These are phyloP conservation scores for Vicia sativa DNA, from an alignment of 306 rosid species.

Conservation along the genomic window DNA sequence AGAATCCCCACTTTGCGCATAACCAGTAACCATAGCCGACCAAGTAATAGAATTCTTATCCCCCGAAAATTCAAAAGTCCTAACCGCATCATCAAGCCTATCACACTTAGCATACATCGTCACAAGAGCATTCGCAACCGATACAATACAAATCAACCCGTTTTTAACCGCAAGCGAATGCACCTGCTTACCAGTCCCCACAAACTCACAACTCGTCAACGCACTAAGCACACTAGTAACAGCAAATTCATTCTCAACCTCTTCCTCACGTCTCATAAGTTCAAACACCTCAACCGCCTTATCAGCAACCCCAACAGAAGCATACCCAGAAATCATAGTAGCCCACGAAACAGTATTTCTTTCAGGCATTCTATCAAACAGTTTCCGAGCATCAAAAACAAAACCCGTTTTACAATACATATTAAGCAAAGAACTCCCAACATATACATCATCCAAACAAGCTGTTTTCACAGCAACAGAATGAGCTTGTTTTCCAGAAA, in stretches of 20 bases:
- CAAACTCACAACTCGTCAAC: conserved; percentile 40
- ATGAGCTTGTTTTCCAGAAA: conserved; percentile 56
- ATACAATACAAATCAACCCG: conserved; percentile 61
- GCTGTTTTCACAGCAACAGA: conserved; percentile 56
- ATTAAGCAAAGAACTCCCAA: conserved; percentile 69
- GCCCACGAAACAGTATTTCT: conserved; percentile 82
- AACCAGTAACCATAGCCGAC: conserved; percentile 88
- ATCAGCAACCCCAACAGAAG: conserved; percentile 42
- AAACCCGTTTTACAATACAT: conserved; percentile 65
- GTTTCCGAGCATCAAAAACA: conserved; percentile 59
- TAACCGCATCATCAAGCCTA: conserved; percentile 68
- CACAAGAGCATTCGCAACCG: conserved; percentile 76
- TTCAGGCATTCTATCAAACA: conserved; percentile 71
- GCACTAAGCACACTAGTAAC: conserved; percentile 72
- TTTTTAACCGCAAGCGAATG: conserved; percentile 68
- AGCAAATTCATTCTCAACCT: conserved; percentile 55
- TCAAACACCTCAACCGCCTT: conserved; percentile 61
- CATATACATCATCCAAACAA: conserved; percentile 63
- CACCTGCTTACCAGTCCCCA: conserved; percentile 60
- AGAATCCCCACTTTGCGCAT: conserved; percentile 76
- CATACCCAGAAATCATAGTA: conserved; percentile 79
- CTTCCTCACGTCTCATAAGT: conserved; percentile 46
- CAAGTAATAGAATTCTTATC: conserved; percentile 78
- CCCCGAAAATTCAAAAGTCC: conserved; percentile 57
- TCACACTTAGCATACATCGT: conserved; percentile 86